Evolutionary conservation across 176 grass and related monocot species (phyloP).

Genomic region (Zea luxurians): DNA sequence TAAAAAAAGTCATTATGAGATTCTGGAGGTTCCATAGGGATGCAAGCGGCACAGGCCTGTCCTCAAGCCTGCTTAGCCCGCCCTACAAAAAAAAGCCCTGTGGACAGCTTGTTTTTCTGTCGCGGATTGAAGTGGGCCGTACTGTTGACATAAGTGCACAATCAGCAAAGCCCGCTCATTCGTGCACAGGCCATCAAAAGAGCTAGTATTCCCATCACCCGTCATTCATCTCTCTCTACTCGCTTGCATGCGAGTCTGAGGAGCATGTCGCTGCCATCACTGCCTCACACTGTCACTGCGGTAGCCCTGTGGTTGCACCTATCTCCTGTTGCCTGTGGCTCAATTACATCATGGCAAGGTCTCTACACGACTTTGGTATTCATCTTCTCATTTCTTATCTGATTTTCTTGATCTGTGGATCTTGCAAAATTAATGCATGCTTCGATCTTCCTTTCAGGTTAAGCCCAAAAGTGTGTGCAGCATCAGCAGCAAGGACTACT

Average conservation of each 20-base stretch:
- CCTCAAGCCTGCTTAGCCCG: background rate
- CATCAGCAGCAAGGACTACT: background rate
- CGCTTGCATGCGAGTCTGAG: background rate
- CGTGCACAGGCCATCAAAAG: too few species aligned
- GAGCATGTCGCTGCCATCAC: background rate
- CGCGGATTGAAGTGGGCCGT: too few species aligned
- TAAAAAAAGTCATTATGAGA: conserved; percentile 1
- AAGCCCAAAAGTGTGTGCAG: background rate
- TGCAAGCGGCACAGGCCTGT: background rate
- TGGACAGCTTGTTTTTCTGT: background rate
- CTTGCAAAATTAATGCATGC: background rate
- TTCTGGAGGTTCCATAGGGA: background rate
- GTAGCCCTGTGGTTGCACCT: background rate
- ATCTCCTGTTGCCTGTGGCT: background rate
- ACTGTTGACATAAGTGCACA: too few species aligned
- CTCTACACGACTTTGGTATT: background rate
- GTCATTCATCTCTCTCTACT: background rate
- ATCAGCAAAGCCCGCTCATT: too few species aligned
- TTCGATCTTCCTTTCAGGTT: background rate
- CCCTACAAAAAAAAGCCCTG: background rate
- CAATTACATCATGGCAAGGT: background rate
- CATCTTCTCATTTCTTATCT: background rate
- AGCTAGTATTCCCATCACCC: background rate
- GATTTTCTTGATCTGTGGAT: background rate
- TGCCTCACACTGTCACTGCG: background rate